Conservation (phyloP, 495 filamentous ascomycete genomes). For the Penicillium pancosmium region DNA sequence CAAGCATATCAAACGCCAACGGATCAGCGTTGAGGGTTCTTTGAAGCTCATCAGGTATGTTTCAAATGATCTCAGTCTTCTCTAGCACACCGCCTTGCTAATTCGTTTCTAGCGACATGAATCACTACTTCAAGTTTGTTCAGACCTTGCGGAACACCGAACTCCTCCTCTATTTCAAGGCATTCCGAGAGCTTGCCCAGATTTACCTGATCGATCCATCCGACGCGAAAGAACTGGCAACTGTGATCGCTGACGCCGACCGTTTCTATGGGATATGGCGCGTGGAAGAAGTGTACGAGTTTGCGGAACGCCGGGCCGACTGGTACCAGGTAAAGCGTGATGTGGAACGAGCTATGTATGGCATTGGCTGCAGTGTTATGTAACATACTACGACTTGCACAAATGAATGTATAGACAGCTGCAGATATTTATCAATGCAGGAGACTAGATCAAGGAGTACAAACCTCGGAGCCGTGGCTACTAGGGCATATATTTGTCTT, state of each 20-base stretch:
- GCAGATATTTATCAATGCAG: neutral
- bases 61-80: neutral
- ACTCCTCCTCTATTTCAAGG: constrained; percentile 85
- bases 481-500: no score
- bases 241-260: constrained; percentile 88
- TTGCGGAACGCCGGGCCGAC: constrained; percentile 89
- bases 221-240: constrained; percentile 93
- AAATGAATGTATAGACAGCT: constrained; percentile 11
- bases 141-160: constrained; percentile 77
- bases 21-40: constrained; percentile 86
- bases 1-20: constrained; percentile 96
- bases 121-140: constrained; percentile 86
- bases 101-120: constrained; percentile 74
- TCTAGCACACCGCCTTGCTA: neutral
- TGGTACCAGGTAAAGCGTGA: constrained; percentile 86
- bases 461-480: no score
- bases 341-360: constrained; percentile 98
- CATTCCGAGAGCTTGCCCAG: constrained; percentile 88
- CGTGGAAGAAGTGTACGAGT: constrained; percentile 97
- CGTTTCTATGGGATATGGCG: constrained; percentile 90
- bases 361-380: constrained; percentile 87
- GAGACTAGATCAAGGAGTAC: no score
- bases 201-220: constrained; percentile 89
- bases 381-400: constrained; percentile 45
- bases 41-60: constrained; percentile 82